phyloP scores from a whole-genome alignment of 352 stramenopile species.

The Globisporangium paroecandrum region DNA sequence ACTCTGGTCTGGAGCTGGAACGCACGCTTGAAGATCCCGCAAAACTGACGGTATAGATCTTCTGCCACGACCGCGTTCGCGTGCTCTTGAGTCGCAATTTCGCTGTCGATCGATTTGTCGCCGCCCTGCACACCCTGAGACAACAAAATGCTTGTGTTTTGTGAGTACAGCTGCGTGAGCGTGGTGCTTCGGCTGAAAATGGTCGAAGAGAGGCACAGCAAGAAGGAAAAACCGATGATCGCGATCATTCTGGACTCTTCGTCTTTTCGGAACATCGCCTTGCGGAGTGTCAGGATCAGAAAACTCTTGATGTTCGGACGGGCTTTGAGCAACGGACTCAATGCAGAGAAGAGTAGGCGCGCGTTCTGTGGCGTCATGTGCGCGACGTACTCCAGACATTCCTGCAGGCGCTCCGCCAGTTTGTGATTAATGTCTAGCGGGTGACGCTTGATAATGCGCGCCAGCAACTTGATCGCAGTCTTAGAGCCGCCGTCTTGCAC shows the following conservation, averaged over 20 bases:
- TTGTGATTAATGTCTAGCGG: slow-evolving; percentile 30
- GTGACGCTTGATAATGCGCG: slow-evolving; percentile 38
- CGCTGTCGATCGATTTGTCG: slow-evolving; percentile 13
- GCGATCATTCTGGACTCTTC: slow-evolving; percentile 43
- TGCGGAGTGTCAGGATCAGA: slow-evolving; percentile 51
- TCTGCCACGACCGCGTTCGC: slow-evolving; percentile 38
- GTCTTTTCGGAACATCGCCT: slow-evolving; percentile 64
- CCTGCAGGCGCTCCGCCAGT: slow-evolving; percentile 33
- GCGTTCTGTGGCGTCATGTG: slow-evolving; percentile 30
- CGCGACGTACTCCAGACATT: slow-evolving; percentile 55
- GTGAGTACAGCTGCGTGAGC: slow-evolving; percentile 50
- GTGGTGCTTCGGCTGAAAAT: slow-evolving; percentile 37
- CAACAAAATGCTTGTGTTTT: slow-evolving; percentile 33
- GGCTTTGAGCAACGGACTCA: slow-evolving; percentile 36
- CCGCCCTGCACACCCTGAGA: slow-evolving; percentile 26
- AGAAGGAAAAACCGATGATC: slow-evolving; percentile 41
- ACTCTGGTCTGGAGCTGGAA: slow-evolving; percentile 47
- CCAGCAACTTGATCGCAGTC: slow-evolving; percentile 32
- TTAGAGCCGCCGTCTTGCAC: slow-evolving; percentile 27
- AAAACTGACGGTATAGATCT: slow-evolving; percentile 58
- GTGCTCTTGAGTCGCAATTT: slow-evolving; percentile 39
- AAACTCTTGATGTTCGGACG: slow-evolving; percentile 43
- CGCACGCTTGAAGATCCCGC: slow-evolving; percentile 44
- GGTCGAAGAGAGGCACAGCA: slow-evolving; percentile 37
- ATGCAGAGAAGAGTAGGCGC: slow-evolving; percentile 26